Evolutionary conservation across 352 stramenopile species (phyloP).

Genomic region (Phytophthora pinifolia): DNA sequence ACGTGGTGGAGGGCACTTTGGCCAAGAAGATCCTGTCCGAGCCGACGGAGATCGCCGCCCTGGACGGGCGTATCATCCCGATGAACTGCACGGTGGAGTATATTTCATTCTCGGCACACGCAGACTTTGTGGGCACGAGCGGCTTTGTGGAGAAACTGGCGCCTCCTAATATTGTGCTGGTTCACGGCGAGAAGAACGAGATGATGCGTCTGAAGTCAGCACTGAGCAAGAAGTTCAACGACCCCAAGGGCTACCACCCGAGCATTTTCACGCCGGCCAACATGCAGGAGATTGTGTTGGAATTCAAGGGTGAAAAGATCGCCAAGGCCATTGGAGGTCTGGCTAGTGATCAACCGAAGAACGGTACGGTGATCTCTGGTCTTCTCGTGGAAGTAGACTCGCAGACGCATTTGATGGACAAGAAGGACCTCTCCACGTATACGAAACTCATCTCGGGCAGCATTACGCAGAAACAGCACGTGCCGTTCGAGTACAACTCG

Average conservation of each 20-base stretch:
- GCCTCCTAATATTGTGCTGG: conserved; percentile 94
- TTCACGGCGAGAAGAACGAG: conserved; percentile 98
- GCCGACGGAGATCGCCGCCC: conserved; percentile 94
- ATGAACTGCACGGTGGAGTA: conserved; percentile 97
- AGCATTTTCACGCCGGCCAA: conserved; percentile 86
- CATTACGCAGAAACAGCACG: conserved; percentile 86
- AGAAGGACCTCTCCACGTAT: conserved; percentile 84
- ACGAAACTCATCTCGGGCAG: conserved; percentile 80
- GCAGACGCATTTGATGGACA: conserved; percentile 83
- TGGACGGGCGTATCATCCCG: conserved; percentile 93
- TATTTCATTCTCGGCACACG: conserved; percentile 98
- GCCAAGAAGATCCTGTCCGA: conserved; percentile 97
- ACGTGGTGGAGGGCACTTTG: conserved; percentile 98
- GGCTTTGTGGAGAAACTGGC: conserved; percentile 95
- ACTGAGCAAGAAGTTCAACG: conserved; percentile 90
- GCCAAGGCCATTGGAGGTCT: conserved; percentile 83
- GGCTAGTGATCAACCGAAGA: conserved; percentile 71
- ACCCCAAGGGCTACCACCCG: conserved; percentile 80
- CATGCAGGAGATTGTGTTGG: conserved; percentile 86
- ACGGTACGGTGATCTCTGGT: conserved; percentile 79
- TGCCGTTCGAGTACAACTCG: conserved; percentile 78
- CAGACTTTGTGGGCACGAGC: conserved; percentile 96
- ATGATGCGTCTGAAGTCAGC: conserved; percentile 96
- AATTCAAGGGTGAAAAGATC: conserved; percentile 90
- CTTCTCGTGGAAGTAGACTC: conserved; percentile 86